These are phyloP conservation scores for Malassezia vespertilionis DNA, from an alignment of 1,284 basidiomycete genomes.

Conservation along the genomic window DNA sequence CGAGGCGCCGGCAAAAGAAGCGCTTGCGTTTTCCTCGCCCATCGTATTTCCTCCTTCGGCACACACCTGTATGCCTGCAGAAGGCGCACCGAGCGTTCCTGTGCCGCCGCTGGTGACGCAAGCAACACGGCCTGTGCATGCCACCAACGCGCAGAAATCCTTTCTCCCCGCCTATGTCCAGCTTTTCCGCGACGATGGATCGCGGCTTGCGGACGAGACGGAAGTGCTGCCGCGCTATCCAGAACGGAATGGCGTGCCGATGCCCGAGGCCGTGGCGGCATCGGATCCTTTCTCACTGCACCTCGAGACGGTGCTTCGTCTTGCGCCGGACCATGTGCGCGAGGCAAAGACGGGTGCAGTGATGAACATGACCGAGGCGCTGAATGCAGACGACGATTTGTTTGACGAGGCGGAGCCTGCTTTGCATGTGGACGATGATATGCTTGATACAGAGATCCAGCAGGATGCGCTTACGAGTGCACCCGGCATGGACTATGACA, in stretches of 20 bases:
- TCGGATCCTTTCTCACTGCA: constrained; percentile 2
- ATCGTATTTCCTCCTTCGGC: constrained; percentile 10
- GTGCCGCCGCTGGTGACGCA: constrained; percentile 8
- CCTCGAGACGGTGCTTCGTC: not conserved
- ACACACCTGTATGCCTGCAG: constrained; percentile 3
- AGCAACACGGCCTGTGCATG: constrained; percentile 5
- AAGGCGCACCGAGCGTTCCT: not conserved
- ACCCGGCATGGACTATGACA: not conserved
- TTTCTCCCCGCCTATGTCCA: constrained; percentile 44
- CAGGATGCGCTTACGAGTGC: not conserved
- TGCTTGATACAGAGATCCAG: constrained; percentile 5
- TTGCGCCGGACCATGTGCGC: constrained; percentile 4
- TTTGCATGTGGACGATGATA: constrained; percentile 7
- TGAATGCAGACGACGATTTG: constrained; percentile 7
- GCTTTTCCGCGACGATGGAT: constrained; percentile 45
- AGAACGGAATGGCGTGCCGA: not conserved
- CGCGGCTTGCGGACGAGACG: constrained; percentile 41
- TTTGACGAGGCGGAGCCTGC: not conserved
- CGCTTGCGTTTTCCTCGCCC: constrained; percentile 30
- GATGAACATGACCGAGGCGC: constrained; percentile 7
- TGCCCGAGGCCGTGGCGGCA: not conserved
- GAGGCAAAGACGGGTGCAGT: constrained; percentile 11
- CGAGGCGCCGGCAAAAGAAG: constrained; percentile 40
- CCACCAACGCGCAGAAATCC: constrained; percentile 3
- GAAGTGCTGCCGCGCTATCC: constrained; percentile 45